A percentile compares a stretch with the other conserved stretches of the same genome.
phyloP scores from a whole-genome alignment of 1,284 basidiomycete genomes.

The Trametes sp. region DNA sequence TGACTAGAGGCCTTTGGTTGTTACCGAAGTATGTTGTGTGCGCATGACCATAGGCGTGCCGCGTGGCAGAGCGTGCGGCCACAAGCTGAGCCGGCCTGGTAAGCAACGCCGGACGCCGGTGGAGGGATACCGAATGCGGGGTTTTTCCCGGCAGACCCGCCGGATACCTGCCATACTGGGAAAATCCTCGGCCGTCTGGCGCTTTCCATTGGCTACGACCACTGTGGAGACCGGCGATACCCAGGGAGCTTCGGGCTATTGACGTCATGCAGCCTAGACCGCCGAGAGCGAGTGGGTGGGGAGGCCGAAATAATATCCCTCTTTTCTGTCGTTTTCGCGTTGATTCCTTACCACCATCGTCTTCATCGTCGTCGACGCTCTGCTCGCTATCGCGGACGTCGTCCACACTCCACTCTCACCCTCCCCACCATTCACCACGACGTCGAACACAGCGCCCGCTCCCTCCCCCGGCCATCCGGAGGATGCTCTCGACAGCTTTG shows the following conservation, averaged over 20 bases:
- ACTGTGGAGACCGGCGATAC: slow-evolving; percentile 19
- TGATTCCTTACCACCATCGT: slow-evolving; percentile 29
- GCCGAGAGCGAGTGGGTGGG: slow-evolving; percentile 14
- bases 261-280: slow-evolving; percentile 32
- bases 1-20: too few species aligned
- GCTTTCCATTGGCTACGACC: slow-evolving; percentile 18
- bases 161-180: too few species aligned
- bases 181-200: too few species aligned
- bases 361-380: slow-evolving; percentile 23
- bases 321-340: slow-evolving; percentile 23
- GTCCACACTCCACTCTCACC: slow-evolving; percentile 4
- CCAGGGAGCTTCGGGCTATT: slow-evolving; percentile 5
- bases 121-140: too few species aligned
- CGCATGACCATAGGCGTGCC: too few species aligned
- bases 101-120: too few species aligned
- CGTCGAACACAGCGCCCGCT: slow-evolving; percentile 10
- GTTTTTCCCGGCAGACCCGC: too few species aligned
- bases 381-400: slow-evolving; percentile 12
- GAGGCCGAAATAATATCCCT: slow-evolving; percentile 15
- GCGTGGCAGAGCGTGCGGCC: too few species aligned
- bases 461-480: slow-evolving; percentile 22
- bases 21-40: too few species aligned
- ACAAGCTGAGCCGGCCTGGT: too few species aligned
- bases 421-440: slow-evolving; percentile 26
- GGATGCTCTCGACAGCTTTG: slow-evolving; percentile 25